phyloP scores from a whole-genome alignment of 345 rosid species.

The Microcos paniculata region DNA sequence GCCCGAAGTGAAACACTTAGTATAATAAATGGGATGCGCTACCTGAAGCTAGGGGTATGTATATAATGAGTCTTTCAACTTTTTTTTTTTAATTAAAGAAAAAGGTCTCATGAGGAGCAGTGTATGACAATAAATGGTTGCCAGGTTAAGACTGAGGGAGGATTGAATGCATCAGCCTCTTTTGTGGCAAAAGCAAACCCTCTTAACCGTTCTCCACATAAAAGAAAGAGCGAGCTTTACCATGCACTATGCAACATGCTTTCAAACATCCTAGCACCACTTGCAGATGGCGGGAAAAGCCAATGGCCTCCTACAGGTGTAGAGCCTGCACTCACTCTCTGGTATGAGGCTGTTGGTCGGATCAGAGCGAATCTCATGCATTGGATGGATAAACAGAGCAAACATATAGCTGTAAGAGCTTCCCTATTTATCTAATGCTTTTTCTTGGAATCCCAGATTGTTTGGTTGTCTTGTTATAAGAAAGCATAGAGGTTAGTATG shows the following conservation, averaged over 20 bases:
- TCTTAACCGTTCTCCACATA: slow-evolving; percentile 84
- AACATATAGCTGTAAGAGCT: slow-evolving; percentile 83
- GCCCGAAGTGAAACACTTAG: slow-evolving; percentile 93
- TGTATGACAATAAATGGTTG: slow-evolving; percentile 32
- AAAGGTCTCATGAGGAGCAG: background rate
- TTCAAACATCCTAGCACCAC: slow-evolving; percentile 90
- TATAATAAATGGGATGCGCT: slow-evolving; percentile 97
- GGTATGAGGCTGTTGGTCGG: slow-evolving; percentile 98
- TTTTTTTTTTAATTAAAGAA: background rate
- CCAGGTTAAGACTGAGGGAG: slow-evolving; percentile 97
- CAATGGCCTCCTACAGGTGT: slow-evolving; percentile 98
- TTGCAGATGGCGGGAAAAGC: slow-evolving; percentile 90
- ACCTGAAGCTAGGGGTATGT: slow-evolving; percentile 94
- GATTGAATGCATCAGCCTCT: slow-evolving; percentile 96
- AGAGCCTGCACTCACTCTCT: slow-evolving; percentile 83
- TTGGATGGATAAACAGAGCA: slow-evolving; percentile 99
- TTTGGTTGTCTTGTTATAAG: background rate
- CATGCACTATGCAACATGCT: slow-evolving; percentile 99
- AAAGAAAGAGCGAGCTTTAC: slow-evolving; percentile 93
- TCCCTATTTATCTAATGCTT: slow-evolving; percentile 9
- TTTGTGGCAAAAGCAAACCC: slow-evolving; percentile 98
- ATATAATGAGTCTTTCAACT: slow-evolving; percentile 12
- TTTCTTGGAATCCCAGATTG: background rate
- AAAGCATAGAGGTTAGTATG: background rate
- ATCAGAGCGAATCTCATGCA: slow-evolving; percentile 76